These are phyloP conservation scores for Leucogyrophana mollusca DNA, from an alignment of 768 basidiomycete species.

Conservation along the genomic window DNA sequence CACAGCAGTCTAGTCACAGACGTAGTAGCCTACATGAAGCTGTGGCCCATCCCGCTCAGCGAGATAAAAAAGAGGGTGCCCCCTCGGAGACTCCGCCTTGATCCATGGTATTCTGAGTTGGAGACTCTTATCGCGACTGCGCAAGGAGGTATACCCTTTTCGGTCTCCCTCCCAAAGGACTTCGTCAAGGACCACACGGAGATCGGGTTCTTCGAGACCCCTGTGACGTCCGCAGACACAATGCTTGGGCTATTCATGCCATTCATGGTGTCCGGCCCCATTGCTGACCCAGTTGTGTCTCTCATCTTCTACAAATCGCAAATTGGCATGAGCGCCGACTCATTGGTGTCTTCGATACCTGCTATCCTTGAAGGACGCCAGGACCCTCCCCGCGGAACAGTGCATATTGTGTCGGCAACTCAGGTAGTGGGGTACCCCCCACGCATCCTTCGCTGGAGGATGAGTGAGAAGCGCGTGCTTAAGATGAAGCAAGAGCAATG, in stretches of 20 bases:
- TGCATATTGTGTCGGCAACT: too few relatives aligned
- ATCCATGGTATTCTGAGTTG: conserved; percentile 23
- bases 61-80: conserved; percentile 13
- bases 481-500: too few relatives aligned
- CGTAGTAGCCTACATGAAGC: too few relatives aligned
- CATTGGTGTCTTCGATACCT: neutral
- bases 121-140: conserved; percentile 19
- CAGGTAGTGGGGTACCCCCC: too few relatives aligned
- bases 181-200: conserved; percentile 13
- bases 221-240: too few relatives aligned
- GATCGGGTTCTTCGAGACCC: conserved; percentile 8
- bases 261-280: neutral
- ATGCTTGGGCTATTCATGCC: too few relatives aligned
- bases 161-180: conserved; percentile 6
- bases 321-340: neutral
- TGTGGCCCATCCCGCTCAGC: too few relatives aligned
- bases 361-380: neutral
- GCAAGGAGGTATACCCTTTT: conserved; percentile 18
- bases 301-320: neutral
- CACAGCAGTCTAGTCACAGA: too few relatives aligned
- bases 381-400: too few relatives aligned
- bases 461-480: too few relatives aligned
- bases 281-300: neutral
- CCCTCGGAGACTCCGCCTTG: conserved; percentile 11
- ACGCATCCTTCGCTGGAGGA: too few relatives aligned